phyloP scores from a whole-genome alignment of 306 rosid species.

The Lablab purpureus region DNA sequence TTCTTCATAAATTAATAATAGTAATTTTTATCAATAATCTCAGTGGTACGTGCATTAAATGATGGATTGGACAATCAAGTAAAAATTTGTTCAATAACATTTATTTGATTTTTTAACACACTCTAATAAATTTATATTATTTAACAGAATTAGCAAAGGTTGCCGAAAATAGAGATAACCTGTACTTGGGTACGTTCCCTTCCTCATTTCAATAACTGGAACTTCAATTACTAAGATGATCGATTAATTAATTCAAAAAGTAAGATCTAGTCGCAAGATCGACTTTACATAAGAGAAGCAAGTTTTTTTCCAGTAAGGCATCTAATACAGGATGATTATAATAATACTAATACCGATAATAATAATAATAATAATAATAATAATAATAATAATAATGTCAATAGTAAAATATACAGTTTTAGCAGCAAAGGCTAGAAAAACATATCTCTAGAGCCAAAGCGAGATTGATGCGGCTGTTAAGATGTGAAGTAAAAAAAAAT shows the following conservation, averaged over 20 bases:
- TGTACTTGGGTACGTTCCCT: neutral
- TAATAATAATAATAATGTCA: conserved; percentile 7
- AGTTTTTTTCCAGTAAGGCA: conserved; percentile 1
- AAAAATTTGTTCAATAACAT: neutral
- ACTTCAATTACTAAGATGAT: conserved; percentile 6
- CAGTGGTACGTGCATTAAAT: neutral
- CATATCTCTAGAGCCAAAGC: neutral
- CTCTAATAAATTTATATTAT: neutral
- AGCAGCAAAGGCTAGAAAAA: conserved; percentile 36
- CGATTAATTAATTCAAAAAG: conserved; percentile 27
- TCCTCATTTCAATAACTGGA: neutral
- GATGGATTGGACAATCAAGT: neutral
- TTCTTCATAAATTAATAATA: no score
- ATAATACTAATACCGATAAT: no score
- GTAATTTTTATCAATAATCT: neutral
- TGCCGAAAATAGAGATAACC: neutral
- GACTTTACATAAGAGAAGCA: conserved; percentile 29
- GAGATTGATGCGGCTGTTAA: conserved; percentile 31
- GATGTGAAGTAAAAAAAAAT: conserved; percentile 18
- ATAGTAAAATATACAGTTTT: conserved; percentile 46
- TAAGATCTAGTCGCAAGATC: conserved; percentile 22
- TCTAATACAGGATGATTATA: neutral
- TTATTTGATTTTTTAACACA: neutral
- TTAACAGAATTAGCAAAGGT: neutral
- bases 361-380: no score